These are phyloP conservation scores for Anastatica hierochuntica DNA, from an alignment of 345 rosid genomes.

Conservation along the genomic window DNA sequence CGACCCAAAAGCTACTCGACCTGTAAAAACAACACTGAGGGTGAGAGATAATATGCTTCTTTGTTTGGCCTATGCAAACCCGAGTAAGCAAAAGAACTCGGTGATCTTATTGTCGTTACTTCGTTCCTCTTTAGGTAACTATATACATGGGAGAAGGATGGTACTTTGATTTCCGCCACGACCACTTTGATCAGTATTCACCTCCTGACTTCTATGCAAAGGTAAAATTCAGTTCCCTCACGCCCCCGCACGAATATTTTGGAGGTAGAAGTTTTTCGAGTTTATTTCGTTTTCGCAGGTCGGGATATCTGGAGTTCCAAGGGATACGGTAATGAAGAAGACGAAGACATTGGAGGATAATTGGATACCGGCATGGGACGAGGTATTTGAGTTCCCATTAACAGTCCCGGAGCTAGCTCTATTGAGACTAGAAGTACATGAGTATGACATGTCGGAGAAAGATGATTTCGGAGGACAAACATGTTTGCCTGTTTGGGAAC, in stretches of 20 bases:
- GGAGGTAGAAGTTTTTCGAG: too few species aligned
- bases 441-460: conserved; percentile 85
- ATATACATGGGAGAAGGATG: conserved; percentile 34
- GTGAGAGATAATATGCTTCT: conserved; percentile 13
- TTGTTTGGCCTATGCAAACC: neutral
- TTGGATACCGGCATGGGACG: conserved; percentile 77
- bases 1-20: conserved; percentile 45
- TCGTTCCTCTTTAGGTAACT: conserved; percentile 7
- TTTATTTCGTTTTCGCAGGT: too few species aligned
- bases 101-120: too few species aligned
- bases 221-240: conserved; percentile 5
- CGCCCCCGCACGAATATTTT: too few species aligned
- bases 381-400: conserved; percentile 74
- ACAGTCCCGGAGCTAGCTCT: conserved; percentile 68
- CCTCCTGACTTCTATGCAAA: too few species aligned
- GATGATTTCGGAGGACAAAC: conserved; percentile 95
- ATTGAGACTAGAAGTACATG: conserved; percentile 72
- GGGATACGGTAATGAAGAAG: conserved; percentile 65
- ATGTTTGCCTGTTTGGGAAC: conserved; percentile 61
- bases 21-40: conserved; percentile 25
- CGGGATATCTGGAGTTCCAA: conserved; percentile 82
- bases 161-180: conserved; percentile 29
- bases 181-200: conserved; percentile 27
- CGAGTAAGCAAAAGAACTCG: too few species aligned
- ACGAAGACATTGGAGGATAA: conserved; percentile 69